Percentiles rank a stretch among this genome's conserved stretches.
Conservation (phyloP, 2,329 filamentous ascomycete species). For the Aquanectria penicillioides region DNA sequence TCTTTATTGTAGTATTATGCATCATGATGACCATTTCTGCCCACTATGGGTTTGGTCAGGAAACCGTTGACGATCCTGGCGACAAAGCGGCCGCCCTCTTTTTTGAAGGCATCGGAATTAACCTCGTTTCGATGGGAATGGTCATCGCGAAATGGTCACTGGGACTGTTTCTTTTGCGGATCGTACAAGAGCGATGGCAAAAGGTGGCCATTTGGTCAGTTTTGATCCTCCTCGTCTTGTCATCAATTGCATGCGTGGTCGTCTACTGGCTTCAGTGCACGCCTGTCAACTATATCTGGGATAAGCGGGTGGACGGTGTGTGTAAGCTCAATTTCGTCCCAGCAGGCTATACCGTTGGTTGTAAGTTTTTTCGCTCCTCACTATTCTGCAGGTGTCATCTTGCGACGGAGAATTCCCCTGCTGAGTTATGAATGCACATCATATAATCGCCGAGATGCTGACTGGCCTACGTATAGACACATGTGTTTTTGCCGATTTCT, state of each 20-base stretch:
- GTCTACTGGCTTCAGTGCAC: slow-evolving; percentile 14
- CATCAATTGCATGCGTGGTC: slow-evolving; percentile 1
- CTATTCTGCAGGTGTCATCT: neutral
- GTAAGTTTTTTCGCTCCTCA: neutral
- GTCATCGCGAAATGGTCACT: slow-evolving; percentile 48
- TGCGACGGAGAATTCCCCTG: too few species aligned
- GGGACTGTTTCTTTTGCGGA: slow-evolving; percentile 48
- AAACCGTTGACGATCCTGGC: slow-evolving; percentile 25
- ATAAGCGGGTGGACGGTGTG: neutral
- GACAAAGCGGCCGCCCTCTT: slow-evolving; percentile 37
- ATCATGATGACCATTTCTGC: slow-evolving; percentile 42
- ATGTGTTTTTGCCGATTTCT: slow-evolving; percentile 45
- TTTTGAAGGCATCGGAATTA: slow-evolving; percentile 43
- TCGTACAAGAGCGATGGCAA: slow-evolving; percentile 46
- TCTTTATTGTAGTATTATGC: slow-evolving; percentile 43
- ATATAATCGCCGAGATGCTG: neutral
- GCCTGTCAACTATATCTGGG: slow-evolving; percentile 17
- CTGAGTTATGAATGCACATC: neutral
- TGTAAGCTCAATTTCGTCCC: slow-evolving; percentile 13
- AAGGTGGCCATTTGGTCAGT: slow-evolving; percentile 44
- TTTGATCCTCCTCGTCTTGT: slow-evolving; percentile 19
- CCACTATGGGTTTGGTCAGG: slow-evolving; percentile 46
- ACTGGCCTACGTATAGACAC: neutral
- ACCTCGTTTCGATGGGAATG: slow-evolving; percentile 48
- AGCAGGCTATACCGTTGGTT: slow-evolving; percentile 1